Evolutionary conservation across 2,329 filamentous ascomycete species (phyloP).

Genomic region (Verticillium dahliae): DNA sequence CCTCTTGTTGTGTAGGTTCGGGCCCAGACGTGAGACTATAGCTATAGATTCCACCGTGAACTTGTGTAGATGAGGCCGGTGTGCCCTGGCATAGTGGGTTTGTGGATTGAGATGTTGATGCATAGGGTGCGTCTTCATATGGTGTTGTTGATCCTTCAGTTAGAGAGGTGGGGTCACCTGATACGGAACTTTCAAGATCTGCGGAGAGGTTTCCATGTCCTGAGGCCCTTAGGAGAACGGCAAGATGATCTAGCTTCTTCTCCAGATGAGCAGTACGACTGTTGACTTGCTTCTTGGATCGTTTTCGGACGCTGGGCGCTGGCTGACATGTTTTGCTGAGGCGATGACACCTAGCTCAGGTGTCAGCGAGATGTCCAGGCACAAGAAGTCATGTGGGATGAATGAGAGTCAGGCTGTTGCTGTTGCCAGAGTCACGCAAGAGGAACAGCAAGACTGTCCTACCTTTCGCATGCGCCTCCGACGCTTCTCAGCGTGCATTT

Average conservation of each 20-base stretch:
- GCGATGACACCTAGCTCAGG: constrained; percentile 23
- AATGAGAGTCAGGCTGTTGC: no score
- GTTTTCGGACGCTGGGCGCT: constrained; percentile 24
- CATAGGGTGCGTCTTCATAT: background rate
- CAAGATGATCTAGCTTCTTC: constrained; percentile 21
- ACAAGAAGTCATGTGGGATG: no score
- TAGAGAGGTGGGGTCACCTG: background rate
- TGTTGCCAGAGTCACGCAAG: no score
- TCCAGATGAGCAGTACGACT: constrained; percentile 16
- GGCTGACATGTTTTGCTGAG: constrained; percentile 32
- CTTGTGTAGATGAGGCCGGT: background rate
- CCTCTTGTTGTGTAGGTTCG: constrained; percentile 3
- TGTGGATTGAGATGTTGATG: background rate
- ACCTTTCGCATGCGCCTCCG: constrained; percentile 25
- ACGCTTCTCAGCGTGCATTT: constrained; percentile 30
- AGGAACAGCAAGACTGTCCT: background rate
- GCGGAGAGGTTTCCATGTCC: constrained; percentile 1
- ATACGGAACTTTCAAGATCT: background rate
- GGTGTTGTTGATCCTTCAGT: background rate
- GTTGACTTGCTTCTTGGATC: constrained; percentile 11
- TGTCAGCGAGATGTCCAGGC: no score
- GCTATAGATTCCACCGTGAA: background rate
- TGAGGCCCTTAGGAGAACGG: constrained; percentile 16
- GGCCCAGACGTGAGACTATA: background rate
- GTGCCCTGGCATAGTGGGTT: background rate